Evolutionary conservation across 2,329 filamentous ascomycete genomes (phyloP), one percentile per base, ranked within the genome.

Genomic region (Dactylellina cionopaga): DNA sequence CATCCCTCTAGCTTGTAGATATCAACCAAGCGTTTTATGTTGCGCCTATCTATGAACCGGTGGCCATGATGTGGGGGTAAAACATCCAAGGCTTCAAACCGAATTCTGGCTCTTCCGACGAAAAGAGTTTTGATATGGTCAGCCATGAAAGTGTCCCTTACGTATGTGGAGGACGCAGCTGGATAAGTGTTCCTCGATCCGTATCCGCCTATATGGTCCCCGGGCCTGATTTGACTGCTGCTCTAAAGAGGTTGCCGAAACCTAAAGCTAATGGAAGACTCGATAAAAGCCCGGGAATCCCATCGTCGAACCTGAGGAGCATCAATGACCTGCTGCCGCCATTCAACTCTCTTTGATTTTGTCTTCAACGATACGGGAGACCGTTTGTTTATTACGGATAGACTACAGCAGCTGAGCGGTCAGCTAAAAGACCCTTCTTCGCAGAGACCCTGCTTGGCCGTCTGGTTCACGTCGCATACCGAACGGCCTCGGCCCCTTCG

Each of bases 281-380:
- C n/a, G n/a, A 17, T 35, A 35, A 35, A 35, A 35, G 13, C 6
- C 31, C 31, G 6, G 31, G 31, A 35, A 13, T 35, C 31, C 13
- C 6, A 35, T 35, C 6, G 6, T 35, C 31, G 15, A 43, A 43
- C 39, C 5, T 43, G 7, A 6, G 31, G 13, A 13, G 13, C 49
- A 39, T 39, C 49, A 39, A 55, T 39, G 31, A 60, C 43, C 39
- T 35, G n/a, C 13, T 56, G 35, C 24, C 31, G 56, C 27, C 43
- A 60, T 49, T 60, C 56, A 11, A 46, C 43, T 19, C 10, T 60
- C n/a, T 11, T 60, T 17, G 43, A 60, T 41, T 6, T 60, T 22
- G 29, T 27, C 17, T 49, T 60, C 25, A 49, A 10, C 13, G 19
- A 60, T 7, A 17, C 10, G 17, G 43, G 56, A 3, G 13, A 33